Percentiles rank a stretch among this genome's conserved stretches.
These are phyloP conservation scores for Pseudocercospora cruenta DNA, from an alignment of 2,329 filamentous ascomycete genomes.

Conservation along the genomic window DNA sequence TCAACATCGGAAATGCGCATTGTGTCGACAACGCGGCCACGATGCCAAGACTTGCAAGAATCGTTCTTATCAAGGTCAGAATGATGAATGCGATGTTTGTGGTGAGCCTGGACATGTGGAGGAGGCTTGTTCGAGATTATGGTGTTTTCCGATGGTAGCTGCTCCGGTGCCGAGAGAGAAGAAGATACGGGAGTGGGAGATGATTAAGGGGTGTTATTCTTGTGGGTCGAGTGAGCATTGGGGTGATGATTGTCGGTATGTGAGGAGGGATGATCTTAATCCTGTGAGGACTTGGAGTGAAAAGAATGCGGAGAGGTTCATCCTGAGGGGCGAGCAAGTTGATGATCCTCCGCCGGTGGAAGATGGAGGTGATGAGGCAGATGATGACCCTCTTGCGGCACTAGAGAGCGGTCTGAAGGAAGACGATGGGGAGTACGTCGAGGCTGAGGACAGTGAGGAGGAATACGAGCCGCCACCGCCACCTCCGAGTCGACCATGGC, in stretches of 20 bases:
- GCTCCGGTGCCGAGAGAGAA: not conserved
- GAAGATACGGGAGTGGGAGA: not conserved
- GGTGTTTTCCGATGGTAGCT: conserved; percentile 19
- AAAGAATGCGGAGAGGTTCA: conserved; percentile 2
- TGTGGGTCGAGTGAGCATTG: conserved; percentile 14
- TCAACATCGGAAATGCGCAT: conserved; percentile 17
- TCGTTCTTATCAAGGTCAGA: not conserved
- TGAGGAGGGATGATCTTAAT: conserved; percentile 4
- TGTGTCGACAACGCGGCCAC: conserved; percentile 22
- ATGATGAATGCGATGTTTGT: conserved; percentile 17
- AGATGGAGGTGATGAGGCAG: not conserved
- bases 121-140: conserved; percentile 31
- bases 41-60: conserved; percentile 17
- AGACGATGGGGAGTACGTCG: conserved; percentile 1
- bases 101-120: conserved; percentile 25
- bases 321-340: not conserved
- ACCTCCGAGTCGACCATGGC: conserved; percentile 17
- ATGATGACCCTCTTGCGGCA: conserved; percentile 5
- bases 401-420: not conserved
- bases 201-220: not conserved
- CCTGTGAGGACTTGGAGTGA: conserved; percentile 9
- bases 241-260: conserved; percentile 15
- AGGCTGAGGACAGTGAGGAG: conserved; percentile 9
- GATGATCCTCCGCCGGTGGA: not conserved
- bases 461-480: conserved; percentile 12